Conservation (phyloP, 23 red algal species). For the Gracilaria gracilis region DNA sequence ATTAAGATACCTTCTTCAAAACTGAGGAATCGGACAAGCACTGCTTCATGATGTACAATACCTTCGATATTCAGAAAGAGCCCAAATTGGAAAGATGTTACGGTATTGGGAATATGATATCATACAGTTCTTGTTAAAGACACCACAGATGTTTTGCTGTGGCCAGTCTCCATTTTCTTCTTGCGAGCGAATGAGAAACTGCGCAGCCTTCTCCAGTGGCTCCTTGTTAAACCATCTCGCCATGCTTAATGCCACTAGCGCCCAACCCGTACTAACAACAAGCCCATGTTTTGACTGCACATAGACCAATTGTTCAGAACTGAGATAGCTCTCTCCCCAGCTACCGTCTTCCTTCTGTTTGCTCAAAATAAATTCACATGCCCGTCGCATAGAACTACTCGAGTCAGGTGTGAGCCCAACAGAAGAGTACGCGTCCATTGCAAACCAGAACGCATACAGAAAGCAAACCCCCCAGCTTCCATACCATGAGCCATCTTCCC, state of each 20-base stretch:
- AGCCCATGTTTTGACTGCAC: slow-evolving; percentile 73
- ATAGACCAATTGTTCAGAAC: slow-evolving; percentile 75
- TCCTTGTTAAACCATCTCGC: slow-evolving; percentile 71
- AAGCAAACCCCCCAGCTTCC: slow-evolving; percentile 99
- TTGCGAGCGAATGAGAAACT: slow-evolving; percentile 78
- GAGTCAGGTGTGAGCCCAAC: slow-evolving; percentile 75
- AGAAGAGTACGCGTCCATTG: slow-evolving; percentile 87
- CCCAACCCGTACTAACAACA: slow-evolving; percentile 96
- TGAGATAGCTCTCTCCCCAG: slow-evolving; percentile 94
- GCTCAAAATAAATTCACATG: slow-evolving; percentile 84
- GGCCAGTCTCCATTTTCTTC: slow-evolving; percentile 89
- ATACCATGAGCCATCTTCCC: slow-evolving; percentile 98
- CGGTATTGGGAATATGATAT: slow-evolving; percentile 97
- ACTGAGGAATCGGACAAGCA: background rate
- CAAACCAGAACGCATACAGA: slow-evolving; percentile 97
- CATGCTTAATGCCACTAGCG: slow-evolving; percentile 76
- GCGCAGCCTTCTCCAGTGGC: slow-evolving; percentile 65
- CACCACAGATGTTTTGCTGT: slow-evolving; percentile 95
- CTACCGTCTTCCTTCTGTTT: slow-evolving; percentile 88
- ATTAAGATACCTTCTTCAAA: background rate
- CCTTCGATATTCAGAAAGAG: slow-evolving; percentile 81
- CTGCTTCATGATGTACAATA: background rate
- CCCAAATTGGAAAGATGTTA: slow-evolving; percentile 95
- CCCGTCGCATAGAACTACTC: slow-evolving; percentile 74
- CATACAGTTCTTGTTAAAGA: slow-evolving; percentile 99